phyloP scores from a whole-genome alignment of 106 monocot species.

The Vanilla planifolia region DNA sequence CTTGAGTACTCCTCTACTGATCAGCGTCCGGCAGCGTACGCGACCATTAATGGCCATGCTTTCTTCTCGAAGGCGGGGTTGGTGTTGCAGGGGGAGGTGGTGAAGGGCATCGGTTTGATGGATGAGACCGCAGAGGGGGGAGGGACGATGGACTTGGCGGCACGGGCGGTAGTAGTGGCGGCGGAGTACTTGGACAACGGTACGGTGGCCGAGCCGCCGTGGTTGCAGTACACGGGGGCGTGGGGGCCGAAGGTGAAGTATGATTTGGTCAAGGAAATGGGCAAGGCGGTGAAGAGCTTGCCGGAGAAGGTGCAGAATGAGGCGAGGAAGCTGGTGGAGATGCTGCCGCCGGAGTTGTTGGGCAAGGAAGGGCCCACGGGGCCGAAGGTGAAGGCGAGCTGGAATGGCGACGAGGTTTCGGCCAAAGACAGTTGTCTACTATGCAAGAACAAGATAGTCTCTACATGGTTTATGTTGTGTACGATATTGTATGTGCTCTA shows the following conservation, averaged over 20 bases:
- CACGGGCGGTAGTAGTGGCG: conserved; percentile 29
- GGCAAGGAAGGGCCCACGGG: conserved; percentile 81
- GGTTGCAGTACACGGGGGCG: conserved; percentile 56
- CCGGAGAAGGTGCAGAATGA: conserved; percentile 36
- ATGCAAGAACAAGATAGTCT: no score
- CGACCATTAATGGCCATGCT: conserved; percentile 70
- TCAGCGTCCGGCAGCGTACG: conserved; percentile 34
- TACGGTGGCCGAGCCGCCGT: conserved; percentile 45
- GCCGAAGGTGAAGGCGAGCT: conserved; percentile 58
- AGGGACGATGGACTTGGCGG: conserved; percentile 36
- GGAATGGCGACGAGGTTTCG: conserved; percentile 59
- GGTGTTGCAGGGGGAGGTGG: conserved; percentile 45
- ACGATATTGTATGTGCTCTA: no score
- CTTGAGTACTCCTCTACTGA: conserved; percentile 28
- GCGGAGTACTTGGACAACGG: conserved; percentile 51
- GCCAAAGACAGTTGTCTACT: no score
- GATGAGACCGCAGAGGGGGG: conserved; percentile 55
- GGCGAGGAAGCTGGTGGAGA: conserved; percentile 34
- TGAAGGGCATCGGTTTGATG: conserved; percentile 44
- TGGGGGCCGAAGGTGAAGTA: conserved; percentile 81
- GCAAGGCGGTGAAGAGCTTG: conserved; percentile 31
- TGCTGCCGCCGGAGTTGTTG: conserved; percentile 46
- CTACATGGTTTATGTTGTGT: no score
- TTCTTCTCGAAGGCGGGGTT: conserved; percentile 47
- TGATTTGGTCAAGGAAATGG: conserved; percentile 37